These are phyloP conservation scores for Epipyxis sp. DNA, from an alignment of 108 stramenopile species.

Conservation along the genomic window DNA sequence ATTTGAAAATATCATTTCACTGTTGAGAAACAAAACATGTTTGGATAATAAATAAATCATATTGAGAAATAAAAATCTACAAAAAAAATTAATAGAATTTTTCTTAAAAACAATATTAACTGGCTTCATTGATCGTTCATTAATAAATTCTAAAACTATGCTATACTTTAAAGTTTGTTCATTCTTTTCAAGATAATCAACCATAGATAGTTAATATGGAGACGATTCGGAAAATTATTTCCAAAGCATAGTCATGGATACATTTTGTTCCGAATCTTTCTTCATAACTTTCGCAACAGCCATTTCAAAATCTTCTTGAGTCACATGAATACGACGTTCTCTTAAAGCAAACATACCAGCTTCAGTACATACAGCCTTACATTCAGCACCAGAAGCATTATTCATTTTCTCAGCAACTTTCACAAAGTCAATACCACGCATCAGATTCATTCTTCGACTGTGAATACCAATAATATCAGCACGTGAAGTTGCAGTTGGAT, in stretches of 20 bases:
- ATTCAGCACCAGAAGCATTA: constrained; percentile 94
- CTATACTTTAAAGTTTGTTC: too few relatives aligned
- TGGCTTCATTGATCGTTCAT: too few relatives aligned
- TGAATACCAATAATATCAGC: constrained; percentile 91
- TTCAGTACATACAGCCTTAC: constrained; percentile 99
- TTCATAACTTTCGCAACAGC: constrained; percentile 99
- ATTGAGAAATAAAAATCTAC: too few relatives aligned
- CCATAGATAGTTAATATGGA: too few relatives aligned
- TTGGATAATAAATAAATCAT: background rate
- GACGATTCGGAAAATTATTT: constrained; percentile 64
- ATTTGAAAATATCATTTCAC: constrained; percentile 1
- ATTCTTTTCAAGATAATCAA: too few relatives aligned
- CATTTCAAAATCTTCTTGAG: constrained; percentile 99
- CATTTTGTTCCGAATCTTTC: constrained; percentile 93
- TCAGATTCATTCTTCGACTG: constrained; percentile 91
- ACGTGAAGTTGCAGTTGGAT: constrained; percentile 81
- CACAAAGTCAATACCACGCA: constrained; percentile 88
- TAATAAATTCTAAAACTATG: too few relatives aligned
- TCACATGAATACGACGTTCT: constrained; percentile 96
- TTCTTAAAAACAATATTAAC: too few relatives aligned
- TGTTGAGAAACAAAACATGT: background rate
- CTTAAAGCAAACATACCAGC: constrained; percentile 99
- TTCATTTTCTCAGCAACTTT: constrained; percentile 89
- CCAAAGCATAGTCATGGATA: constrained; percentile 92
- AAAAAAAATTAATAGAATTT: too few relatives aligned